These are phyloP conservation scores for Ceratobasidium sp. DNA, from an alignment of 1,284 basidiomycete genomes.

Conservation along the genomic window DNA sequence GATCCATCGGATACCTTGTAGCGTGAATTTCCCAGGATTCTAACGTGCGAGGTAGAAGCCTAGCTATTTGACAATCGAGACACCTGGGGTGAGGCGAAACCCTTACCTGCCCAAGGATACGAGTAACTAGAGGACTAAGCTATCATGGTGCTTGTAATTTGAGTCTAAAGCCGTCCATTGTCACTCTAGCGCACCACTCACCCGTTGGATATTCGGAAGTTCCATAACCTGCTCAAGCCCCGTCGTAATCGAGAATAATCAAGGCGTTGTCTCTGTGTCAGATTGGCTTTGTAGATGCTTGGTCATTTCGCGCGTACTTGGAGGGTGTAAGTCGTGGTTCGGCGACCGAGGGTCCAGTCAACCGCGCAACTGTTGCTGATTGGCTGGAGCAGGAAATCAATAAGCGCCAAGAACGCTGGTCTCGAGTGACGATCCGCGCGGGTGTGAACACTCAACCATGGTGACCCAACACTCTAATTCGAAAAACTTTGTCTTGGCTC, in stretches of 20 bases:
- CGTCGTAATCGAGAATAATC: background rate
- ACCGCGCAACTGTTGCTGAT: slow-evolving; percentile 5
- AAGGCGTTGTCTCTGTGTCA: background rate
- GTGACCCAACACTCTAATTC: slow-evolving; percentile 20
- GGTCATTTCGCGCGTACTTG: slow-evolving; percentile 30
- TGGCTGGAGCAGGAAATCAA: background rate
- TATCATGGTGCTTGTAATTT: slow-evolving; percentile 53
- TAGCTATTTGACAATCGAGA: slow-evolving; percentile 7
- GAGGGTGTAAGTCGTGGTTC: background rate
- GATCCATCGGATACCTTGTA: slow-evolving; percentile 72
- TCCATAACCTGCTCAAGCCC: slow-evolving; percentile 13
- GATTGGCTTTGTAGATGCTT: background rate
- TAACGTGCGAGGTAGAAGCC: slow-evolving; percentile 55
- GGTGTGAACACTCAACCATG: slow-evolving; percentile 25
- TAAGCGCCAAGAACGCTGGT: slow-evolving; percentile 38
- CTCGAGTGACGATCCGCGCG: slow-evolving; percentile 23
- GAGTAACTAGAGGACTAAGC: slow-evolving; percentile 73
- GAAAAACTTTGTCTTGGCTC: slow-evolving; percentile 17
- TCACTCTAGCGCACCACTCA: background rate
- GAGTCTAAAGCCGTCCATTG: background rate
- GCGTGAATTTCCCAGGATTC: slow-evolving; percentile 92
- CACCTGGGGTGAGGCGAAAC: slow-evolving; percentile 1
- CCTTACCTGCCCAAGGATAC: slow-evolving; percentile 79
- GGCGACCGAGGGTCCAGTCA: slow-evolving; percentile 6
- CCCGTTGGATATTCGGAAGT: slow-evolving; percentile 24